phyloP scores from a whole-genome alignment of 2,329 filamentous ascomycete genomes.

The Balansia obtecta region DNA sequence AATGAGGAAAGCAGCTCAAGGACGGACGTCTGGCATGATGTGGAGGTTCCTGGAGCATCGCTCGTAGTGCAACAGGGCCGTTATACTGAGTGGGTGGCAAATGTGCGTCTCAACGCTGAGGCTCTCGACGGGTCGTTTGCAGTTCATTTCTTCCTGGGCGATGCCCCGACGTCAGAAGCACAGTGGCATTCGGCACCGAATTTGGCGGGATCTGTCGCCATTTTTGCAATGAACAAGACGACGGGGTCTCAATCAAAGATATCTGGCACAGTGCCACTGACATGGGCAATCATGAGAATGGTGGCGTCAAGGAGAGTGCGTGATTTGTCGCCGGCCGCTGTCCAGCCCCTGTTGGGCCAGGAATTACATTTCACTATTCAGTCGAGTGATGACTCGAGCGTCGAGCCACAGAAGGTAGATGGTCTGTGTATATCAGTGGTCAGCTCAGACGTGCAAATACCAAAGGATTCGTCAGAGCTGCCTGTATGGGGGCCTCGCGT shows the following conservation, averaged over 20 bases:
- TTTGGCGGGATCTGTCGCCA: slow-evolving; percentile 48
- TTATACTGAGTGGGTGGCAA: slow-evolving; percentile 56
- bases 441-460: slow-evolving; percentile 17
- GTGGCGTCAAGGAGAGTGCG: slow-evolving; percentile 24
- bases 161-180: slow-evolving; percentile 28
- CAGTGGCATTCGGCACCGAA: slow-evolving; percentile 41
- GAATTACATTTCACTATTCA: slow-evolving; percentile 23
- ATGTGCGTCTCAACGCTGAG: slow-evolving; percentile 48
- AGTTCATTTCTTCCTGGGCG: slow-evolving; percentile 57
- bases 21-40: slow-evolving; percentile 16
- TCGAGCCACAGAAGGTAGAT: slow-evolving; percentile 14
- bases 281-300: slow-evolving; percentile 32
- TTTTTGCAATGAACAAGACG: slow-evolving; percentile 33
- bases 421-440: slow-evolving; percentile 19
- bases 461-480: slow-evolving; percentile 14
- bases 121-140: slow-evolving; percentile 47
- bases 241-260: slow-evolving; percentile 23
- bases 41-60: slow-evolving; percentile 12
- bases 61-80: slow-evolving; percentile 24
- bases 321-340: slow-evolving; percentile 22
- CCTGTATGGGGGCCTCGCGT: slow-evolving; percentile 16
- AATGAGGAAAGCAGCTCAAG: background rate
- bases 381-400: slow-evolving; percentile 13
- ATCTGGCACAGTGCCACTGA: slow-evolving; percentile 39
- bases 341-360: slow-evolving; percentile 29